Base-by-base conservation (phyloP, 257 asterid genomes). In the Ilex aquifolium region DNA sequence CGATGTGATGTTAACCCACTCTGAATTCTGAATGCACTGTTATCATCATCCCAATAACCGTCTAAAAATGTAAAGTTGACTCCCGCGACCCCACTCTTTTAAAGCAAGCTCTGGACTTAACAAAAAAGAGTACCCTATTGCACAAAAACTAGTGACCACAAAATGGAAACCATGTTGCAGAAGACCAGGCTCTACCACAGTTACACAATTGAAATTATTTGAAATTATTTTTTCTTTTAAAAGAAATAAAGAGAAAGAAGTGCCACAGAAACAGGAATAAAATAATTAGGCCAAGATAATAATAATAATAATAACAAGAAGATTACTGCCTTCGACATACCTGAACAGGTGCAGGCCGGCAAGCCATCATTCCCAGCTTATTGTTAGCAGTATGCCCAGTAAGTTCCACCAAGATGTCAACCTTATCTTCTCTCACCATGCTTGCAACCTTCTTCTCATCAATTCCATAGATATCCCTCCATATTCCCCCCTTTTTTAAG, bases 351-450 rank as follows among this genome's bases (percentile, higher is more conserved):
- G 97, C 96, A 65, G 99, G 97, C 52, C 90, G 92, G 80, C 99
- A 93, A 70, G 99, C 95, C 97, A 93, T 81, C 92, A 76, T 90
- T 73, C 99, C 99, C 86, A 93, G 75, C 81, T 90, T 93, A 84
- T 93, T 93, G 80, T 93, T 93, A 62, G 99, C 99, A 49, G 99
- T 93, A 75, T 90, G 99, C 48, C 99, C 99, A 53, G 97, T 93
- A 65, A 93, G 99, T 79, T 93, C 99, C 54, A 90, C 95, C 84
- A 93, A 82, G 77, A 93, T 90, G 69, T 93, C 99, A 77, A 93
- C 79, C 69, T 84, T 79, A 79, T 93, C 99, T 61, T 87, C 99
- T 79, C 96, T 85, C 48, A 90, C 89, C 86, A 93, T 77, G 72
- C 83, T 84, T 51, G 95, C 87, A 64, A 93, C 96, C 72, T 83